These are phyloP conservation scores for Starmerella bombi DNA, from an alignment of 805 yeast species.

Conservation along the genomic window DNA sequence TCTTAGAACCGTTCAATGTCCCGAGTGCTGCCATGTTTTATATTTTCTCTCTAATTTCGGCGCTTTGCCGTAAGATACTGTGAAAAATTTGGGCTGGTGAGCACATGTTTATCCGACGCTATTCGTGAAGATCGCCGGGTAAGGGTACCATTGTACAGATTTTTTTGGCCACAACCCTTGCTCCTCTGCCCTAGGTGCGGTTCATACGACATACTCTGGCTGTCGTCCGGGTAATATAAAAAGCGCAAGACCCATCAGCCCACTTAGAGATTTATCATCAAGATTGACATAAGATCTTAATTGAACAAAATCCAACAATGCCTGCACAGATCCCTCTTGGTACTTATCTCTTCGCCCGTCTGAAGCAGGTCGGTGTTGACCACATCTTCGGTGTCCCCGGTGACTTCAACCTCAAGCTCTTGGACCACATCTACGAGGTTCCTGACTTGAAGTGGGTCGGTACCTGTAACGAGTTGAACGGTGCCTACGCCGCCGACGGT, in stretches of 20 bases:
- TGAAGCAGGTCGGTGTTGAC: constrained; percentile 27
- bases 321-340: constrained; percentile 21
- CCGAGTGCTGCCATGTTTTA: too few relatives aligned
- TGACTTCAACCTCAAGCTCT: constrained; percentile 32
- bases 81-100: too few relatives aligned
- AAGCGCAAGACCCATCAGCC: neutral
- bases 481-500: constrained; percentile 86
- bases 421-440: constrained; percentile 29
- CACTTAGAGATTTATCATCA: neutral
- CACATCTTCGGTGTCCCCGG: constrained; percentile 35
- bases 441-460: constrained; percentile 60
- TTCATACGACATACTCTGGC: neutral
- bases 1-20: too few relatives aligned
- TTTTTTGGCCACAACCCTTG: constrained; percentile 1
- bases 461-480: constrained; percentile 75
- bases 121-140: neutral
- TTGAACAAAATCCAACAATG: neutral
- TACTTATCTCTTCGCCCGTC: constrained; percentile 26
- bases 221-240: neutral
- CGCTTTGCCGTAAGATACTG: too few relatives aligned
- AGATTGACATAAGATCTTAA: neutral
- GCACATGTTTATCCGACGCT: neutral
- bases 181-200: neutral
- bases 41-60: too few relatives aligned
- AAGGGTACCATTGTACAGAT: too few relatives aligned